Evolutionary conservation across 768 basidiomycete species (phyloP).

Genomic region (Cystobasidium onofrii): DNA sequence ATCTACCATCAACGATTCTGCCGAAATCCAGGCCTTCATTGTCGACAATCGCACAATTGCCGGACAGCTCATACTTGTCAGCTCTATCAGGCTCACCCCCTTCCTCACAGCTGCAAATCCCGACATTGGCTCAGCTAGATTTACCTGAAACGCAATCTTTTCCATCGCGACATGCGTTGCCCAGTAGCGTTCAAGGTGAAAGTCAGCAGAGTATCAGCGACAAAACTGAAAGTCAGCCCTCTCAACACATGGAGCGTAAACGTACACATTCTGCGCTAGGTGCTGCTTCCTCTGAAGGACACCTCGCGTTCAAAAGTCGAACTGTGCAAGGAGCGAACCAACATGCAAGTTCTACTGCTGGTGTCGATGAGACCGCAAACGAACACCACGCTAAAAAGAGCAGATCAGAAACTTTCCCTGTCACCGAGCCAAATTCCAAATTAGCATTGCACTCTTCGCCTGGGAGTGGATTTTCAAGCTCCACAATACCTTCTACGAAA

Average conservation of each 20-base stretch:
- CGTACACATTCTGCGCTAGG: background rate
- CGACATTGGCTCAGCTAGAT: background rate
- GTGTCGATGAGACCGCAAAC: background rate
- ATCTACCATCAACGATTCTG: background rate
- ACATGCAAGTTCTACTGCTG: background rate
- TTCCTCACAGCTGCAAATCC: background rate
- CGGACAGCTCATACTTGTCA: background rate
- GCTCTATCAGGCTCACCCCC: background rate
- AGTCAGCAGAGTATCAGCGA: background rate
- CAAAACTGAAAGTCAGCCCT: background rate
- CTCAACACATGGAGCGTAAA: background rate
- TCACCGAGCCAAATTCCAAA: background rate
- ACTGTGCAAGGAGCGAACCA: no score
- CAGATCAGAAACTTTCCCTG: background rate
- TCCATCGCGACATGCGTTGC: background rate
- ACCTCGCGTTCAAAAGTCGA: background rate
- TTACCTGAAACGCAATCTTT: background rate
- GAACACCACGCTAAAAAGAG: background rate
- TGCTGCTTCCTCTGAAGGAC: background rate
- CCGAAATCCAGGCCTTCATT: background rate
- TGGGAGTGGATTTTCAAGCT: background rate
- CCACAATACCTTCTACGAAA: background rate
- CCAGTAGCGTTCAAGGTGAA: background rate
- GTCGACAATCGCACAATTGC: background rate
- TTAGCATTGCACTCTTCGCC: no score